These are phyloP conservation scores for Candida cerambycidarum DNA, from an alignment of 805 yeast genomes.

Conservation along the genomic window DNA sequence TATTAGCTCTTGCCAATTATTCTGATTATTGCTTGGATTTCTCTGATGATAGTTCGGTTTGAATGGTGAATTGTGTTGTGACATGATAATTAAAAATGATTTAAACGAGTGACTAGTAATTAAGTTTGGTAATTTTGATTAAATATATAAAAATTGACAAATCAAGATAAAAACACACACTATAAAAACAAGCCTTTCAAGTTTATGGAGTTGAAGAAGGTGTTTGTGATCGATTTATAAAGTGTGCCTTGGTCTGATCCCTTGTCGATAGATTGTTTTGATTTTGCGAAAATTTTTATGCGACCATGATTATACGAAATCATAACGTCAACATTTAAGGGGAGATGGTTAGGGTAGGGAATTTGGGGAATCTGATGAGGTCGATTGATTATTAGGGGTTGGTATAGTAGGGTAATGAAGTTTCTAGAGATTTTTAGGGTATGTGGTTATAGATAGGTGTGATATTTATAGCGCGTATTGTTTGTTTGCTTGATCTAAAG, in stretches of 20 bases:
- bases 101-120: background rate
- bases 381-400: no score
- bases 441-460: no score
- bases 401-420: no score
- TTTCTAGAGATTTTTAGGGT: no score
- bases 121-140: background rate
- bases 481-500: background rate
- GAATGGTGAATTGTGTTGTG: constrained; percentile 2
- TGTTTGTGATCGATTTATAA: background rate
- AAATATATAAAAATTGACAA: constrained; percentile 1
- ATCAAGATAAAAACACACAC: constrained; percentile 5
- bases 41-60: constrained; percentile 12
- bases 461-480: background rate
- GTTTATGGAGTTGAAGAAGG: background rate
- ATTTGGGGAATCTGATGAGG: no score
- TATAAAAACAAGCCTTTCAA: constrained; percentile 1
- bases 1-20: constrained; percentile 16
- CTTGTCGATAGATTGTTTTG: constrained; percentile 10
- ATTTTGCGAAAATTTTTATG: constrained; percentile 10
- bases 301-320: background rate
- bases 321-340: background rate
- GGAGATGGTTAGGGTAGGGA: background rate
- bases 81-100: constrained; percentile 4
- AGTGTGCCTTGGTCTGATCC: constrained; percentile 7
- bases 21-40: constrained; percentile 6